Conservation (phyloP, 306 rosid genomes). For the Senna tora region DNA sequence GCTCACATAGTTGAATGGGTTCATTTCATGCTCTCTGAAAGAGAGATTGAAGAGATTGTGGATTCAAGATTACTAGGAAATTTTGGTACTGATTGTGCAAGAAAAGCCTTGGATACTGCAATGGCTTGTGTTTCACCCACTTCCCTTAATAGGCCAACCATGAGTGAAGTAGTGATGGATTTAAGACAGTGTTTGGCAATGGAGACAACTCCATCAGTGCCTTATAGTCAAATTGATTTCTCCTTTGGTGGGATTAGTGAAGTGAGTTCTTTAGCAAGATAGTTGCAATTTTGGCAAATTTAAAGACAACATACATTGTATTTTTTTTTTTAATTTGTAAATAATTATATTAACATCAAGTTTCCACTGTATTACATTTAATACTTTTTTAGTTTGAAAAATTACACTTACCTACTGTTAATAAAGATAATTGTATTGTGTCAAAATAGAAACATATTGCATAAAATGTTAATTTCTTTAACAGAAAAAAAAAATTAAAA, state of each 20-base stretch:
- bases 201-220: background rate
- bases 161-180: constrained; percentile 43
- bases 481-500: too few relatives aligned
- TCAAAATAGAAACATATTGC: too few relatives aligned
- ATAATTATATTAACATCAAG: too few relatives aligned
- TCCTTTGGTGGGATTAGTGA: constrained; percentile 46
- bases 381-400: too few relatives aligned
- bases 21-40: constrained; percentile 3
- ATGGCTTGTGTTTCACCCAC: constrained; percentile 43
- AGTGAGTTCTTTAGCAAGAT: constrained; percentile 43
- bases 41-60: constrained; percentile 36
- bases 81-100: constrained; percentile 28
- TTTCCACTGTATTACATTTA: too few relatives aligned
- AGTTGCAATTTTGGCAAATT: background rate
- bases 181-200: constrained; percentile 37
- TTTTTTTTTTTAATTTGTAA: too few relatives aligned
- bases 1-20: constrained; percentile 43
- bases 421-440: too few relatives aligned
- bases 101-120: constrained; percentile 41
- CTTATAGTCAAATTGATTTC: background rate
- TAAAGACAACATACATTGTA: background rate
- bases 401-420: too few relatives aligned
- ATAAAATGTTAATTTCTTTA: too few relatives aligned
- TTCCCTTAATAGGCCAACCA: constrained; percentile 44
- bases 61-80: constrained; percentile 47